Conservation (phyloP, 495 filamentous ascomycete genomes). For the Neurospora sp. region DNA sequence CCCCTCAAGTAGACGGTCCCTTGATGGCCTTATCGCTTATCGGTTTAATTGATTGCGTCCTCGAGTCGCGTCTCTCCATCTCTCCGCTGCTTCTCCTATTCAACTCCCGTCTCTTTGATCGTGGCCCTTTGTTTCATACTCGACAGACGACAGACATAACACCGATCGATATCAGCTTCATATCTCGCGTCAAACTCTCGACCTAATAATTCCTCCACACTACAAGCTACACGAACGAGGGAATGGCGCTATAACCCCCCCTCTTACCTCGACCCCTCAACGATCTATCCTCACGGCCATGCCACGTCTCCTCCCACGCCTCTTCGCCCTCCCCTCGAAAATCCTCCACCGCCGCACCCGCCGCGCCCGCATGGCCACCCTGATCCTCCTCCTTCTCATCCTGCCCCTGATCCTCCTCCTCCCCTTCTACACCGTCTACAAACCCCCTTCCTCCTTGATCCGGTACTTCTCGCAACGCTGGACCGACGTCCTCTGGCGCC, state of each 20-base stretch:
- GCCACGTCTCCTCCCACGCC: slow-evolving; percentile 22
- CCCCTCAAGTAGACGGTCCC: not conserved
- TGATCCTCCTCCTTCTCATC: slow-evolving; percentile 39
- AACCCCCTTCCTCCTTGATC: slow-evolving; percentile 59
- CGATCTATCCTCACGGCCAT: not conserved
- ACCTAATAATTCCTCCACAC: too few species aligned
- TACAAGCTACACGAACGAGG: not conserved
- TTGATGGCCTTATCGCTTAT: not conserved
- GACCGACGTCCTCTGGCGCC: slow-evolving; percentile 67
- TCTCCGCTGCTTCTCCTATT: not conserved
- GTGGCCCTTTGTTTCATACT: not conserved
- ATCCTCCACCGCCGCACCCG: slow-evolving; percentile 44
- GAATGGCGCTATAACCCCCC: not conserved
- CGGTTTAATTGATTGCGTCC: not conserved
- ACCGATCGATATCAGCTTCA: not conserved
- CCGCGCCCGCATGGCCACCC: slow-evolving; percentile 43
- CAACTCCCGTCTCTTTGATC: not conserved
- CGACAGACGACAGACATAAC: not conserved
- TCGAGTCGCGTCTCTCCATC: not conserved
- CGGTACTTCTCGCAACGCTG: slow-evolving; percentile 55
- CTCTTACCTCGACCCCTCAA: too few species aligned
- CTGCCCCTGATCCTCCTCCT: slow-evolving; percentile 36
- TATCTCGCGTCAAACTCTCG: not conserved
- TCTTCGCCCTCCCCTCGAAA: slow-evolving; percentile 34
- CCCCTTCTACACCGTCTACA: slow-evolving; percentile 61